Conservation (phyloP, 305 asterid genomes). For the Fraxinus ornus region DNA sequence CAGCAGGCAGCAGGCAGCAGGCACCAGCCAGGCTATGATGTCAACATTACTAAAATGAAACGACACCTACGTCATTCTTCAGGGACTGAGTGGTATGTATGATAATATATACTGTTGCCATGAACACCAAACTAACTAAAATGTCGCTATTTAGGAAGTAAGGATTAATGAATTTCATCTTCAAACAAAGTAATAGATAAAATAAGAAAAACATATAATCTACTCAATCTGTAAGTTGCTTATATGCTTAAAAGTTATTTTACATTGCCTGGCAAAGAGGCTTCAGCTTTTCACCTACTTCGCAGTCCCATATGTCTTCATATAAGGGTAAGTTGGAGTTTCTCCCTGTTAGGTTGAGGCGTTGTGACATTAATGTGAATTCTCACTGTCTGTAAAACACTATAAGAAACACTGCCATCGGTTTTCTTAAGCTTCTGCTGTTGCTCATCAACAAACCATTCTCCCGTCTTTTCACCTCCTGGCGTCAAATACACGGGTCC, state of each 20-base stretch:
- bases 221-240: not conserved
- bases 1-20: no score
- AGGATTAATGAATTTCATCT: not conserved
- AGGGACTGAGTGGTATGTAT: not conserved
- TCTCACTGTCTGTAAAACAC: slow-evolving; percentile 73
- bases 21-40: not conserved
- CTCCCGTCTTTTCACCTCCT: slow-evolving; percentile 66
- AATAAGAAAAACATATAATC: not conserved
- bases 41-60: not conserved
- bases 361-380: slow-evolving; percentile 90
- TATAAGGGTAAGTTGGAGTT: slow-evolving; percentile 73
- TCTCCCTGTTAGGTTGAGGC: slow-evolving; percentile 94
- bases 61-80: not conserved
- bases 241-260: not conserved
- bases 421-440: slow-evolving; percentile 67
- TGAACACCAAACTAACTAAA: not conserved
- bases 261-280: not conserved
- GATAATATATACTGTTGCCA: not conserved
- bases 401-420: slow-evolving; percentile 55
- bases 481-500: slow-evolving; percentile 78
- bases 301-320: slow-evolving; percentile 14
- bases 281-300: not conserved
- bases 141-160: not conserved
- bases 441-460: slow-evolving; percentile 80
- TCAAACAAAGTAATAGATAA: not conserved